These are phyloP conservation scores for Polytrichum formosum DNA, from an alignment of 225 moss, liverwort and hornwort species.

Conservation along the genomic window DNA sequence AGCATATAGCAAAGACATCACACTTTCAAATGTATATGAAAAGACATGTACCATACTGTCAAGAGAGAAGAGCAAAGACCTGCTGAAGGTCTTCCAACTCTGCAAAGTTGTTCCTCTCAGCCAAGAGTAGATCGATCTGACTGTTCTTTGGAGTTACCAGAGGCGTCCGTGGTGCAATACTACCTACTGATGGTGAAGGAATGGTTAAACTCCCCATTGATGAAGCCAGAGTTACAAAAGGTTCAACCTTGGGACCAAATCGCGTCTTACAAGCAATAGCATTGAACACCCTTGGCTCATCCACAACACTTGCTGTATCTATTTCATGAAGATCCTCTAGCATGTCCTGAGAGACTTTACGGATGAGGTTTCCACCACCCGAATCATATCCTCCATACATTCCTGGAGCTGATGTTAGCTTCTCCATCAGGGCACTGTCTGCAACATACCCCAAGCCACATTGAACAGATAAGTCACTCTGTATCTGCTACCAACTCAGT, in stretches of 20 bases:
- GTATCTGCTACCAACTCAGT: no score
- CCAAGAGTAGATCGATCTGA: conserved; percentile 70
- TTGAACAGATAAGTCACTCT: no score
- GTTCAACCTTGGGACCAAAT: conserved; percentile 75
- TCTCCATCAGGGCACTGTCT: conserved; percentile 40
- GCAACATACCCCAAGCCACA: conserved; percentile 3
- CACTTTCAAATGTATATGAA: no score
- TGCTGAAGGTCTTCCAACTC: conserved; percentile 83
- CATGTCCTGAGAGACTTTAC: conserved; percentile 93
- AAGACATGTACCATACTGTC: no score
- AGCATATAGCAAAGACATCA: no score
- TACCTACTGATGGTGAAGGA: conserved; percentile 78
- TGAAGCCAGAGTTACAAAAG: conserved; percentile 48
- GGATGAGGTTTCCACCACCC: conserved; percentile 56
- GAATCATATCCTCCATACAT: conserved; percentile 44
- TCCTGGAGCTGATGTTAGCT: conserved; percentile 46
- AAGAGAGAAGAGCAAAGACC: conserved; percentile 37
- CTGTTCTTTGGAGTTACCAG: conserved; percentile 65
- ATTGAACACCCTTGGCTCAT: conserved; percentile 73
- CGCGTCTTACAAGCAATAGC: conserved; percentile 76
- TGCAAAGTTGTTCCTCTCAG: conserved; percentile 61
- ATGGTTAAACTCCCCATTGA: conserved; percentile 48
- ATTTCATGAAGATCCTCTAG: conserved; percentile 95
- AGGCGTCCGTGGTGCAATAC: conserved; percentile 84
- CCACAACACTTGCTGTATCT: conserved; percentile 91